Evolutionary conservation across 805 yeast species (phyloP).

Genomic region (Sugiyamaella qingdaonensis): DNA sequence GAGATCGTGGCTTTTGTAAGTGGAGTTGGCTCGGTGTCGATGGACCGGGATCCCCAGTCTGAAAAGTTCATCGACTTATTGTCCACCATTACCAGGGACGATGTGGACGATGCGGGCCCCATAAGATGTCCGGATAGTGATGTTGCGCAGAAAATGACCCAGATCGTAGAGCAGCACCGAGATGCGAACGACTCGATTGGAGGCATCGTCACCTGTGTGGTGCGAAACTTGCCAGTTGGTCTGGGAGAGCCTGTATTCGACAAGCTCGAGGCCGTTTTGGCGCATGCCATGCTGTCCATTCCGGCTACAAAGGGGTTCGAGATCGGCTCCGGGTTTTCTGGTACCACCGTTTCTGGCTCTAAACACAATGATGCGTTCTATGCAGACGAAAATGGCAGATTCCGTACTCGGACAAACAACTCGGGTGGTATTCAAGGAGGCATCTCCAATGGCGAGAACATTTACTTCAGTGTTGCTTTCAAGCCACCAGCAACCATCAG

Average conservation of each 20-base stretch:
- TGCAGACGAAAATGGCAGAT: slow-evolving; percentile 54
- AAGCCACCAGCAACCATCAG: slow-evolving; percentile 97
- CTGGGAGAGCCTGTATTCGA: slow-evolving; percentile 98
- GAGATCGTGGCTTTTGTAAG: slow-evolving; percentile 96
- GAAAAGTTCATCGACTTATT: slow-evolving; percentile 63
- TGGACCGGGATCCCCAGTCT: slow-evolving; percentile 67
- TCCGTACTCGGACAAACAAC: slow-evolving; percentile 85
- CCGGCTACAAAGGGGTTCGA: slow-evolving; percentile 99
- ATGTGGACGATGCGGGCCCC: slow-evolving; percentile 83
- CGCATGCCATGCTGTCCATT: slow-evolving; percentile 96
- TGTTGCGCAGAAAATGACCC: slow-evolving; percentile 73
- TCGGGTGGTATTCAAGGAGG: slow-evolving; percentile 99
- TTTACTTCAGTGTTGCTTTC: slow-evolving; percentile 92
- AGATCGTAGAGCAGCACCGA: slow-evolving; percentile 80
- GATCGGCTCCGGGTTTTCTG: slow-evolving; percentile 93
- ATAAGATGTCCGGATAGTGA: slow-evolving; percentile 86
- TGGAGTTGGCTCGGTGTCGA: slow-evolving; percentile 78
- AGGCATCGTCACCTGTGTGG: slow-evolving; percentile 96
- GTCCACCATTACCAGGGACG: slow-evolving; percentile 76
- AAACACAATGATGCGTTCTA: slow-evolving; percentile 86
- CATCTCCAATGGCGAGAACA: slow-evolving; percentile 91
- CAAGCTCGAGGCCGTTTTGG: slow-evolving; percentile 89
- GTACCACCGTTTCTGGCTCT: slow-evolving; percentile 87
- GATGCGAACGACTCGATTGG: slow-evolving; percentile 91
- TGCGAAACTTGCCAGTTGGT: slow-evolving; percentile 92